Evolutionary conservation across 1,284 basidiomycete genomes (phyloP).

Genomic region (Fomitiporia mediterranea): DNA sequence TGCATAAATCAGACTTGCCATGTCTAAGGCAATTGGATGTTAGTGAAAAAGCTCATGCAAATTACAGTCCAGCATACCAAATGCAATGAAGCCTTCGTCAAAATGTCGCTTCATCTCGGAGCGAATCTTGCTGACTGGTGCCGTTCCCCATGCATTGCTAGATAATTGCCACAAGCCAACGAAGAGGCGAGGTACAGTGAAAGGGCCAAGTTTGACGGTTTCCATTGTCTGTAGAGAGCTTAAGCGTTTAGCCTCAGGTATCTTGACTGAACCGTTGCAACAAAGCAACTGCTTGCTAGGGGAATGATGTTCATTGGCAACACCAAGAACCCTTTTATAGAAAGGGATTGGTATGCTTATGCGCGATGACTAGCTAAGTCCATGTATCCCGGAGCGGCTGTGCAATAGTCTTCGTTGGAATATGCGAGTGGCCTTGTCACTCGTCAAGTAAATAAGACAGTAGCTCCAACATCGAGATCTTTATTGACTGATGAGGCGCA

Average conservation of each 20-base stretch:
- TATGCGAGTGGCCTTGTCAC: neutral
- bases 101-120: conserved; percentile 62
- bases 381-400: conserved; percentile 2
- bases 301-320: neutral
- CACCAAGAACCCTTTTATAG: neutral
- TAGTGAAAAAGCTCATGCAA: conserved; percentile 8
- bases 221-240: conserved; percentile 32
- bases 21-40: conserved; percentile 29
- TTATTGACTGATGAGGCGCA: conserved; percentile 2
- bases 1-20: conserved; percentile 30
- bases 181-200: conserved; percentile 62
- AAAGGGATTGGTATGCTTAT: neutral
- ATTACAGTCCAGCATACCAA: conserved; percentile 46
- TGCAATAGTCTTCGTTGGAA: neutral
- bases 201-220: conserved; percentile 57
- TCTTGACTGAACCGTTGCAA: neutral
- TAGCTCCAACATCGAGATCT: neutral
- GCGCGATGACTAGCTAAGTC: conserved; percentile 2
- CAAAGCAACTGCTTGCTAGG: neutral
- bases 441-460: conserved; percentile 1
- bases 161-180: conserved; percentile 81
- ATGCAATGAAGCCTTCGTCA: conserved; percentile 64
- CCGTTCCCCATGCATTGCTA: conserved; percentile 76
- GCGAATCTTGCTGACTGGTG: conserved; percentile 59
- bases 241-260: neutral